phyloP scores from a whole-genome alignment of 495 filamentous ascomycete species.

The Aspergillus homomorphus region DNA sequence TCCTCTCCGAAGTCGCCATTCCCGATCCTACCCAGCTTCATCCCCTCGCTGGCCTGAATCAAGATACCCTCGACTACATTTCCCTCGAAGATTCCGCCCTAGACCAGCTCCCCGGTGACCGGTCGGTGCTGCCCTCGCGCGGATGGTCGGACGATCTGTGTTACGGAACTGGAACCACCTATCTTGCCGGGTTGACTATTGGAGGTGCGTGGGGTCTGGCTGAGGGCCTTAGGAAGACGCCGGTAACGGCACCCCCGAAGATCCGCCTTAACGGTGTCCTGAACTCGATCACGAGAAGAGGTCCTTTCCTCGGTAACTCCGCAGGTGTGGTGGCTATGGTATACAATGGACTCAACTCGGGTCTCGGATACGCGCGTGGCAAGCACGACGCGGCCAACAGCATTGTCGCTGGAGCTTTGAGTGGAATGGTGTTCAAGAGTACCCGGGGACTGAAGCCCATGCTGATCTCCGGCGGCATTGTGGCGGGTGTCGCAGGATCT shows the following conservation, averaged over 20 bases:
- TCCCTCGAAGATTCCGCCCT: conserved; percentile 88
- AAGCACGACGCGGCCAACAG: conserved; percentile 92
- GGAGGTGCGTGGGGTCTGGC: conserved; percentile 89
- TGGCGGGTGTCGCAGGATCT: conserved; percentile 74
- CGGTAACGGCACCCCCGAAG: conserved; percentile 73
- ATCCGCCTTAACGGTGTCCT: conserved; percentile 88
- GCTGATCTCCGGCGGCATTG: conserved; percentile 86
- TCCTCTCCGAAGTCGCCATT: conserved; percentile 65
- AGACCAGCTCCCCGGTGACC: conserved; percentile 80
- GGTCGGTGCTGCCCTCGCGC: conserved; percentile 84
- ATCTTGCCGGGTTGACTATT: conserved; percentile 77
- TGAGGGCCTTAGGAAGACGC: conserved; percentile 77
- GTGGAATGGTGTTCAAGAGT: conserved; percentile 94
- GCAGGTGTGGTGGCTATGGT: conserved; percentile 93
- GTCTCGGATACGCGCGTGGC: conserved; percentile 76
- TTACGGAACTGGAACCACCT: conserved; percentile 93
- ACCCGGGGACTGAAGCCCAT: conserved; percentile 86
- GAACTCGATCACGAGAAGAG: conserved; percentile 86
- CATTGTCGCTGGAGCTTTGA: conserved; percentile 75
- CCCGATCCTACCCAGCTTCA: conserved; percentile 85
- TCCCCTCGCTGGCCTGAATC: conserved; percentile 90
- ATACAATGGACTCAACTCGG: conserved; percentile 93
- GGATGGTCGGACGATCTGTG: conserved; percentile 98
- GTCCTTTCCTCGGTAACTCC: conserved; percentile 94
- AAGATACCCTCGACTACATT: conserved; percentile 89